These are phyloP conservation scores for Violaceomyces palustris DNA, from an alignment of 1,284 basidiomycete genomes.

Conservation along the genomic window DNA sequence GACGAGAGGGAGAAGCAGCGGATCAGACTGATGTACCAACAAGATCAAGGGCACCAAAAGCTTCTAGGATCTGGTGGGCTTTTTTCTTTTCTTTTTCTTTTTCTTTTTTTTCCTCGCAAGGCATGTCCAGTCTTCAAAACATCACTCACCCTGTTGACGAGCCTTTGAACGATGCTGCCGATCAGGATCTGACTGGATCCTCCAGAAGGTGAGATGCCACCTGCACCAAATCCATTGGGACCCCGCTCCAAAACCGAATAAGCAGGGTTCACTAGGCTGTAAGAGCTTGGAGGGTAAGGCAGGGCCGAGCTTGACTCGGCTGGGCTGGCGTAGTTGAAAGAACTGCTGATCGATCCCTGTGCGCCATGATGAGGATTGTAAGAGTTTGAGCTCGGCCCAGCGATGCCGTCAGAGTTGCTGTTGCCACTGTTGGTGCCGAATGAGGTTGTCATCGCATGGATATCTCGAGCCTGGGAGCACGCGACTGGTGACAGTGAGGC, in stretches of 20 bases:
- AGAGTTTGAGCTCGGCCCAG: too few relatives aligned
- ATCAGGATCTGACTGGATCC: conserved; percentile 35
- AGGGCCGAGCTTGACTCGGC: neutral
- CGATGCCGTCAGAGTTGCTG: neutral
- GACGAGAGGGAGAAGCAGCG: too few relatives aligned
- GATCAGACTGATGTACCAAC: too few relatives aligned
- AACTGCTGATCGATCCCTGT: conserved; percentile 1
- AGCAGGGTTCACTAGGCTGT: neutral
- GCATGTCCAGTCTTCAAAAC: too few relatives aligned
- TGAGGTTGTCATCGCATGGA: conserved; percentile 3
- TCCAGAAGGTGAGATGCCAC: neutral
- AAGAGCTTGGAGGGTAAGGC: neutral
- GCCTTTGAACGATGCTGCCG: conserved; percentile 39
- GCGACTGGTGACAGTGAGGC: too few relatives aligned
- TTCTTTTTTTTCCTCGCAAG: too few relatives aligned
- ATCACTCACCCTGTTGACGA: conserved; percentile 30
- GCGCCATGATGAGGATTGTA: neutral
- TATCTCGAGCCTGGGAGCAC: too few relatives aligned
- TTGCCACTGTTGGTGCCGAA: conserved; percentile 1
- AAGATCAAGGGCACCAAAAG: too few relatives aligned
- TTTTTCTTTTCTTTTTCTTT: too few relatives aligned
- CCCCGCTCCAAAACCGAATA: too few relatives aligned
- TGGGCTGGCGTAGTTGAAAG: conserved; percentile 1
- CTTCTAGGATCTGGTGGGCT: too few relatives aligned
- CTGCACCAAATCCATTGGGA: too few relatives aligned